Conservation (phyloP, 2,329 filamentous ascomycete genomes). For the Pleomassaria siparia region DNA sequence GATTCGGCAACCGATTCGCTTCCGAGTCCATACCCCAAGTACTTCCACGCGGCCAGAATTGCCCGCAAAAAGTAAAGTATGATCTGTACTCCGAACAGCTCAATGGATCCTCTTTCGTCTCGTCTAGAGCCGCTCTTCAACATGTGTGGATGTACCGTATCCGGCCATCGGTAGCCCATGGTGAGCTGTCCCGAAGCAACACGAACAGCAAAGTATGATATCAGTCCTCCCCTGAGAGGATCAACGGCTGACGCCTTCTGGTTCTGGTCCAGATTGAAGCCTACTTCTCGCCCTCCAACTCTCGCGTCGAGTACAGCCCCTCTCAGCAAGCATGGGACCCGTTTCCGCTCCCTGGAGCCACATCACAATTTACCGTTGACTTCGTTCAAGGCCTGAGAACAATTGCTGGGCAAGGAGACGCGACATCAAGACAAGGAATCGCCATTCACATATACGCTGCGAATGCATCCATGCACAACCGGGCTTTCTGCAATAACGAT, state of each 20-base stretch:
- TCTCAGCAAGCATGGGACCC: slow-evolving; percentile 5
- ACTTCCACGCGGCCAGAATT: slow-evolving; percentile 3
- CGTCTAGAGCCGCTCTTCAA: background rate
- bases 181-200: background rate
- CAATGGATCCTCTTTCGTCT: slow-evolving; percentile 4
- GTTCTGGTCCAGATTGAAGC: background rate
- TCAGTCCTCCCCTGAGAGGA: background rate
- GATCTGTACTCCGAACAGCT: slow-evolving; percentile 3
- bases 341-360: slow-evolving; percentile 1
- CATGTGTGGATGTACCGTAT: slow-evolving; percentile 5
- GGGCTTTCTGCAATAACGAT: slow-evolving; percentile 16
- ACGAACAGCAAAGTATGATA: background rate
- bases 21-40: slow-evolving; percentile 2
- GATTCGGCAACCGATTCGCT: slow-evolving; percentile 2
- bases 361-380: background rate
- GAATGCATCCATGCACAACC: slow-evolving; percentile 2
- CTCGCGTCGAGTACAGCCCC: slow-evolving; percentile 2
- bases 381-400: slow-evolving; percentile 1
- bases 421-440: slow-evolving; percentile 1
- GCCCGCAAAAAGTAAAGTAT: slow-evolving; percentile 1
- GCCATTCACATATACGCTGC: slow-evolving; percentile 1
- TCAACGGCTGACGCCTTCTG: background rate
- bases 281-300: slow-evolving; percentile 1
- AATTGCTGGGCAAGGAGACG: background rate
- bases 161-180: slow-evolving; percentile 1